Evolutionary conservation across 441 rosid species (phyloP).

Genomic region (Jatropha podagrica): DNA sequence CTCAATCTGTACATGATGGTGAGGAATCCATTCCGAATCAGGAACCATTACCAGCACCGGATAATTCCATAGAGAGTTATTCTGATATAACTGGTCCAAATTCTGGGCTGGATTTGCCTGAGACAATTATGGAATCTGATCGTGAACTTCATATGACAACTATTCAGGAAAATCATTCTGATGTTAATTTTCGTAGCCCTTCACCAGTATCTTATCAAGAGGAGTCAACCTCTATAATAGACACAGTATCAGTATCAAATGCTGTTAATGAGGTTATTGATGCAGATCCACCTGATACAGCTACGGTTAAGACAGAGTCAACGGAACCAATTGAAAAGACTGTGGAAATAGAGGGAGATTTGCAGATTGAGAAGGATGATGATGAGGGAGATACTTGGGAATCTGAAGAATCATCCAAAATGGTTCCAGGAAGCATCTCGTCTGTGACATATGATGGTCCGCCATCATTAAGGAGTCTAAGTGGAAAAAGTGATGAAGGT

Average conservation of each 20-base stretch:
- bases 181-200: slow-evolving; percentile 16
- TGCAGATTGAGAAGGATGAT: slow-evolving; percentile 51
- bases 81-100: slow-evolving; percentile 40
- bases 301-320: slow-evolving; percentile 38
- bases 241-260: slow-evolving; percentile 26
- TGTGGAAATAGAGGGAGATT: slow-evolving; percentile 44
- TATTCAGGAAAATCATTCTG: slow-evolving; percentile 41
- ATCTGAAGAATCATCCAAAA: slow-evolving; percentile 58
- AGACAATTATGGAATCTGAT: slow-evolving; percentile 53
- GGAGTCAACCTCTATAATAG: slow-evolving; percentile 33
- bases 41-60: slow-evolving; percentile 34
- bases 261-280: slow-evolving; percentile 36
- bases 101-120: slow-evolving; percentile 54
- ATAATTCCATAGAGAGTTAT: slow-evolving; percentile 34
- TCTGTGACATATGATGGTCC: slow-evolving; percentile 68
- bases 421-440: slow-evolving; percentile 44
- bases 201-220: slow-evolving; percentile 23
- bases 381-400: slow-evolving; percentile 65
- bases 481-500: slow-evolving; percentile 76
- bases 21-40: slow-evolving; percentile 37
- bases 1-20: slow-evolving; percentile 34
- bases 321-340: slow-evolving; percentile 54
- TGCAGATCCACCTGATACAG: slow-evolving; percentile 34
- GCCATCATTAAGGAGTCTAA: slow-evolving; percentile 76
- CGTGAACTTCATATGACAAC: slow-evolving; percentile 43